These are phyloP conservation scores for Teratosphaeria gauchensis DNA, from an alignment of 2,329 filamentous ascomycete species.

Conservation along the genomic window DNA sequence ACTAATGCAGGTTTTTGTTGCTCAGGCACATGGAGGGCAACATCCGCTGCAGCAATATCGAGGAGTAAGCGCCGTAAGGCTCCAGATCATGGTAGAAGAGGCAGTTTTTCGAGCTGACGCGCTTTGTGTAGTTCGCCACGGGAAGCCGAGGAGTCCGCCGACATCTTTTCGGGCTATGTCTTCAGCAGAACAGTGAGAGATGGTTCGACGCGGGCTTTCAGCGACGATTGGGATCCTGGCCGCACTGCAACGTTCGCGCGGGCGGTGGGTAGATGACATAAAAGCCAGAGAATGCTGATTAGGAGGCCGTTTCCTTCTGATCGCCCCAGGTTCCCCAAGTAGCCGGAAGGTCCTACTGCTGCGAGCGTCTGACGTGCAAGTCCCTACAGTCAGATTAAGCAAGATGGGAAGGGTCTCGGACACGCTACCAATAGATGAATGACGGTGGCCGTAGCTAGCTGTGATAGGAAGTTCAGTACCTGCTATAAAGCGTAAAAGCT, in stretches of 20 bases:
- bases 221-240: constrained; percentile 14
- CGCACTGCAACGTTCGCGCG: constrained; percentile 6
- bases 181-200: constrained; percentile 9
- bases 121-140: background rate
- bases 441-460: no score
- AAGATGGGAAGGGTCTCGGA: no score
- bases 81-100: background rate
- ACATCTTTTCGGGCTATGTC: constrained; percentile 9
- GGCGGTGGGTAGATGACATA: background rate
- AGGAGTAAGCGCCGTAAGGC: constrained; percentile 15
- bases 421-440: no score
- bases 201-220: constrained; percentile 9
- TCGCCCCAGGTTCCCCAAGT: no score
- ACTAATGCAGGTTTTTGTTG: background rate
- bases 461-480: no score
- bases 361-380: no score
- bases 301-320: no score
- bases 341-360: no score
- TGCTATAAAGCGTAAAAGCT: no score
- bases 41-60: constrained; percentile 17
- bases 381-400: no score
- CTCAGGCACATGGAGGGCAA: constrained; percentile 25
- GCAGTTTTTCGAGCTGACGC: background rate
- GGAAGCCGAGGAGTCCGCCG: constrained; percentile 4
- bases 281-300: background rate